phyloP scores from a whole-genome alignment of 371 early-diverging fungal genomes.

The Quaeritorhiza haematococci region DNA sequence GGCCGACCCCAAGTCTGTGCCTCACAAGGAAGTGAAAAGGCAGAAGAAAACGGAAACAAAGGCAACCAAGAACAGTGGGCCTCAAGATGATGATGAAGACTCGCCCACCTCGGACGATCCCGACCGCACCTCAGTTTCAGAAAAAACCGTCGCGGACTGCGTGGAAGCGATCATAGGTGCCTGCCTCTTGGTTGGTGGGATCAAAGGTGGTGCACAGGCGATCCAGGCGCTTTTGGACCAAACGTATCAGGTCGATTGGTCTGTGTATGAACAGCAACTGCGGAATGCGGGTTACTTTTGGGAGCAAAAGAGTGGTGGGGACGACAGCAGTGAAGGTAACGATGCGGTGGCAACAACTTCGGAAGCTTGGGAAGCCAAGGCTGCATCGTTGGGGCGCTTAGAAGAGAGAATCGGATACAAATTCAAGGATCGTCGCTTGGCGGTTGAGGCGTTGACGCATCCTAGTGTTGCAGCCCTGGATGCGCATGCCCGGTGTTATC shows the following conservation, averaged over 20 bases:
- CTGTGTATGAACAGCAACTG: constrained; percentile 3
- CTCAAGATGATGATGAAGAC: neutral
- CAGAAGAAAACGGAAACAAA: no score
- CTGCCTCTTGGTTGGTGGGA: constrained; percentile 57
- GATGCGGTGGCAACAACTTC: neutral
- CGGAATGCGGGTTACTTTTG: neutral
- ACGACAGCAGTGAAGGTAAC: neutral
- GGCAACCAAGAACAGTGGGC: neutral
- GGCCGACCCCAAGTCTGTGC: no score
- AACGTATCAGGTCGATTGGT: constrained; percentile 21
- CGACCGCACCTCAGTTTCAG: constrained; percentile 22
- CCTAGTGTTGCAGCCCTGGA: constrained; percentile 55
- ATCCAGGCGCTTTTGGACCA: constrained; percentile 27
- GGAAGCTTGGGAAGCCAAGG: constrained; percentile 1
- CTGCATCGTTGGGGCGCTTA: constrained; percentile 5
- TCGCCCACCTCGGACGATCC: neutral
- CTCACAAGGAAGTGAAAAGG: no score
- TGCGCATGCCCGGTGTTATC: constrained; percentile 59
- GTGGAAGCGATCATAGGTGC: constrained; percentile 89
- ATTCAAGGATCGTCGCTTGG: constrained; percentile 59
- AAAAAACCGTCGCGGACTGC: constrained; percentile 84
- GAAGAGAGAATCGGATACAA: constrained; percentile 55
- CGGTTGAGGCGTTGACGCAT: constrained; percentile 85
- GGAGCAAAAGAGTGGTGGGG: neutral
- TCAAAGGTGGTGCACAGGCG: constrained; percentile 54